Base-by-base conservation (phyloP, 23 red algal genomes). In the Chondrus crispus region DNA sequence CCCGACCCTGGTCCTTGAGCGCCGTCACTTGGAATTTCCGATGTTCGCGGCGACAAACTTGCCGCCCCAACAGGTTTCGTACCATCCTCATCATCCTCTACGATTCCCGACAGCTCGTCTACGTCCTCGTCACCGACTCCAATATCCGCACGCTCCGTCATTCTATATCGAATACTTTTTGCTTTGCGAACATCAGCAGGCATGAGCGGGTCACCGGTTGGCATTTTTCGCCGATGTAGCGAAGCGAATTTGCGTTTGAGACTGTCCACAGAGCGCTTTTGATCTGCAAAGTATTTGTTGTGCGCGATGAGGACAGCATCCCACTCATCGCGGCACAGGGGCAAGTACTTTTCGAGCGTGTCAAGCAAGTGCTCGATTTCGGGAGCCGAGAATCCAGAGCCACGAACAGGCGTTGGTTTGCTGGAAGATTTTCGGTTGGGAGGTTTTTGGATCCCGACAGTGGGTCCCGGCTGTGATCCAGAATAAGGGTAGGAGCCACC, bases 221-320 rank as follows among this genome's bases (percentile, higher is more conserved):
- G 44, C 37, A 77, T 77, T 77, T 77, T 77, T 48, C 44, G 32
- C 43, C 71, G 26, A 77, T 77, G 71, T 38, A 77, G 71, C 43
- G 71, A 39, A 0, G 12, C 10, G 38, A 77, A 77, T 47, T 77
- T 77, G 24, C 71, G 24, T 37, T 77, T 42, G n/a, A 77, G 71
- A 38, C 44, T 77, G 38, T 77, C 44, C 32, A 77, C 9, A 46
- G 71, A 39, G 22, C 71, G 32, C 26, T 38, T 77, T 24, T 48
- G n/a, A 2, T 77, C 71, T 1, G 71, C 10, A 48, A 77, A 77
- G 38, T 14, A 39, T 24, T 24, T 38, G 22, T 11, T 38, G 38
- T 77, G 2, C 13, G 12, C 14, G 26, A 14, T n/a, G n/a, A 39
- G 37, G 26, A 48, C 71, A 10, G 43, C 28, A 48, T 77, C 11